These are phyloP conservation scores for Brassica balearica DNA, from an alignment of 441 rosid genomes.

Conservation along the genomic window DNA sequence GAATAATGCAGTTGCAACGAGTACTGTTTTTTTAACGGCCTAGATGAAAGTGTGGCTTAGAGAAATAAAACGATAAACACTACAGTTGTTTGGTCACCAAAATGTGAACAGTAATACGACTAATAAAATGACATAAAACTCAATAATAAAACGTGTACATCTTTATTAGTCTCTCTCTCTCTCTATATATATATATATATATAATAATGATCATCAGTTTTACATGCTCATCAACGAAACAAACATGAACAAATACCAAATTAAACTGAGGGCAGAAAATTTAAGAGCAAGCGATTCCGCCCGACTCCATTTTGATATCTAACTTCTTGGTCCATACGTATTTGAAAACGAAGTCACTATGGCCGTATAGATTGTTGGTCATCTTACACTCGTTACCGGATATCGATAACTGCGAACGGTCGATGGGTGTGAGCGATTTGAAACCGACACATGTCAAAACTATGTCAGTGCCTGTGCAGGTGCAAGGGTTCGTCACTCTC, in stretches of 20 bases:
- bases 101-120: background rate
- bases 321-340: background rate
- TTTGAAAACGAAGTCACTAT: background rate
- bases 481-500: slow-evolving; percentile 29
- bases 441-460: slow-evolving; percentile 22
- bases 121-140: background rate
- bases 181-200: too few relatives aligned
- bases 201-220: background rate
- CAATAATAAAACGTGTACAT: background rate
- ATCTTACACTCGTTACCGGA: slow-evolving; percentile 11
- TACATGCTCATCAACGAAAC: background rate
- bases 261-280: background rate
- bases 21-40: background rate
- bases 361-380: background rate
- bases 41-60: background rate
- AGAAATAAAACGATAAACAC: background rate
- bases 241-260: background rate
- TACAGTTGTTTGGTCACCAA: background rate
- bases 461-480: background rate
- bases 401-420: background rate
- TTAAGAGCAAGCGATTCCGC: background rate
- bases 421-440: slow-evolving; percentile 18
- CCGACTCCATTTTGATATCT: background rate
- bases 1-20: background rate
- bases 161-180: background rate